phyloP scores from a whole-genome alignment of 176 grass and related monocot species.

The Hsuehochloa calcarea region DNA sequence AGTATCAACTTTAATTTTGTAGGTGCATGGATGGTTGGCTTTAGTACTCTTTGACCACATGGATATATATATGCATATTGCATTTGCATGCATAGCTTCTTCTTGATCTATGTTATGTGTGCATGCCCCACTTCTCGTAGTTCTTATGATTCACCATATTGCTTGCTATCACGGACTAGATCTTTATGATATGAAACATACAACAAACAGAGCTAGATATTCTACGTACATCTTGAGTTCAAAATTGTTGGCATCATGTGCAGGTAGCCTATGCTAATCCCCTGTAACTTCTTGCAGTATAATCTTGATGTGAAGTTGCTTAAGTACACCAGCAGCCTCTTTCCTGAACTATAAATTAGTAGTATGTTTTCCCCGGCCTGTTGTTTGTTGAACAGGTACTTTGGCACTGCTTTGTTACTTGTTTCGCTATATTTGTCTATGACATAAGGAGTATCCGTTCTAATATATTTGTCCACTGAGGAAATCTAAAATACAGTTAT shows the following conservation, averaged over 20 bases:
- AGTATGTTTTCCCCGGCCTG: background rate
- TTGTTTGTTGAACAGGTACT: too few species aligned
- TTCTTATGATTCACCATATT: too few species aligned
- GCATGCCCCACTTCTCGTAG: background rate
- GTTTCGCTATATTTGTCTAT: too few species aligned
- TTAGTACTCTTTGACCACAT: slow-evolving; percentile 15
- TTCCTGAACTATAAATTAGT: background rate
- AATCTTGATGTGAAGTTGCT: too few species aligned
- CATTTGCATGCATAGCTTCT: background rate
- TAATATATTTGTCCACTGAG: too few species aligned
- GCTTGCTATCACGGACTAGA: background rate
- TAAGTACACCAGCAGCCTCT: background rate
- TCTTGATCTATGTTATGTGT: background rate
- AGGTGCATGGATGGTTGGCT: background rate
- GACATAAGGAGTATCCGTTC: rapidly evolving
- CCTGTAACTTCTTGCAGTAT: too few species aligned
- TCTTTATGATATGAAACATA: background rate
- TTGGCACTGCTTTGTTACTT: background rate
- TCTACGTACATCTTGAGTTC: background rate
- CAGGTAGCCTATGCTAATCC: background rate
- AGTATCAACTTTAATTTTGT: background rate
- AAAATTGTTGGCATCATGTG: background rate
- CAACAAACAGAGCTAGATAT: background rate
- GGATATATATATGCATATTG: background rate
- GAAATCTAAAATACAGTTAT: too few species aligned